Conservation (phyloP, 306 rosid species). For the Astragalus glycyphyllos region DNA sequence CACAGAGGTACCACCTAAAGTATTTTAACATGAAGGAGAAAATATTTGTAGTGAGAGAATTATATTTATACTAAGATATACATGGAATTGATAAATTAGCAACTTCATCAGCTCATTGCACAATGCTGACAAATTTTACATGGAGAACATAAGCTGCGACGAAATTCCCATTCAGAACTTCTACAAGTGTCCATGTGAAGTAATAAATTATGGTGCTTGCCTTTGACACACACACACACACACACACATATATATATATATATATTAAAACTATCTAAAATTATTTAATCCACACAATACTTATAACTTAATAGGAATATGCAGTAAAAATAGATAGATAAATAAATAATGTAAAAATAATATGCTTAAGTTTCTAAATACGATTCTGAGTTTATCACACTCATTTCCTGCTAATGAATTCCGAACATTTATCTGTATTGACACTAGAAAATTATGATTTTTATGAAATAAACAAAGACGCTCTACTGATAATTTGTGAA, state of each 20-base stretch:
- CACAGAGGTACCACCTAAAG: conserved; percentile 93
- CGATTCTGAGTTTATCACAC: conserved; percentile 14
- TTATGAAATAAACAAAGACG: conserved; percentile 22
- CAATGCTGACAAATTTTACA: conserved; percentile 24
- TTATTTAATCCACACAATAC: conserved; percentile 33
- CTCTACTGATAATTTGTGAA: conserved; percentile 6
- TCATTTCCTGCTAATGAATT: conserved; percentile 22
- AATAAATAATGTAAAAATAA: conserved; percentile 26
- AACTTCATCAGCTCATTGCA: neutral
- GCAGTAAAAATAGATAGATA: neutral
- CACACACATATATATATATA: neutral
- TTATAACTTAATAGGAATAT: conserved; percentile 9
- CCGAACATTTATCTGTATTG: conserved; percentile 26
- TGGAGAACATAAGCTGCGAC: conserved; percentile 35
- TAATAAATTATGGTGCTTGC: conserved; percentile 4
- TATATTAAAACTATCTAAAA: neutral
- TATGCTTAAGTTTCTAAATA: conserved; percentile 8
- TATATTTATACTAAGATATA: neutral
- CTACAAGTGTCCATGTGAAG: conserved; percentile 13
- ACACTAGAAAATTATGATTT: conserved; percentile 31
- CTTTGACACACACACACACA: neutral
- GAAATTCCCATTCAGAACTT: conserved; percentile 11
- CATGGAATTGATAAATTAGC: conserved; percentile 26
- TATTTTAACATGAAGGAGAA: conserved; percentile 40
- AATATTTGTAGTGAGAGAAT: conserved; percentile 24